Base-by-base conservation (phyloP, 352 stramenopile species). In the Pythium brassicae region DNA sequence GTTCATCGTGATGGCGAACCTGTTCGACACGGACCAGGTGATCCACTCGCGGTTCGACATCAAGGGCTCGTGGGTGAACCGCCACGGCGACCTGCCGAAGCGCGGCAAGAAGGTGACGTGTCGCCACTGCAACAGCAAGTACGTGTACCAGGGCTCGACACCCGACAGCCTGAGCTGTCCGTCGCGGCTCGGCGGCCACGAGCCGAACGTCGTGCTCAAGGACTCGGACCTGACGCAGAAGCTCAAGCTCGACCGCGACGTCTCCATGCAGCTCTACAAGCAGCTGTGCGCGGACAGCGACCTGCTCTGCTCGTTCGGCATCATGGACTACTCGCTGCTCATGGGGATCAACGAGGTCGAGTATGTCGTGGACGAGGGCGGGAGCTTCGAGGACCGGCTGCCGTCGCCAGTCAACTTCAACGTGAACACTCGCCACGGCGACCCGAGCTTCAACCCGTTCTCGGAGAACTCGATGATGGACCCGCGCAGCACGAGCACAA, bases 301-400 rank as follows among this genome's bases (percentile, higher is more conserved):
- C 29, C n/a, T 95, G 26, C 65, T 96, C 6, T 92, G 84, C 51
- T 86, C 77, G 34, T 92, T 94, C 65, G 86, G 87, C 20, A 96
- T 97, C 58, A 97, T 97, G 89, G 89, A 97, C 61, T 97, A 97
- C 62, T 95, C 83, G 26, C 61, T 97, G 32, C 77, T 97, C 20
- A 90, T 97, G 77, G 87, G 86, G 3, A 79, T 97, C 47, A 88
- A 93, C 63, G 84, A 95, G 65, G 79, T 94, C 35, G 83, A 94
- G 61, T 95, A 93, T 54, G 73, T 89, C 3, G 86, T 95, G 17
- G 86, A 95, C 46, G 83, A 91, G 61, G 64, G 63, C 6, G 61
- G 57, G 12, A 78, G 55, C 3, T 68, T 66, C 12, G 79, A 83
- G 11, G 66, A 78, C 22, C 50, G 26, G 4, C 29, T 61, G 63